Percentiles rank a stretch among this genome's conserved stretches.
Evolutionary conservation across 352 stramenopile genomes (phyloP).

Genomic region (Phytophthora palmivora): DNA sequence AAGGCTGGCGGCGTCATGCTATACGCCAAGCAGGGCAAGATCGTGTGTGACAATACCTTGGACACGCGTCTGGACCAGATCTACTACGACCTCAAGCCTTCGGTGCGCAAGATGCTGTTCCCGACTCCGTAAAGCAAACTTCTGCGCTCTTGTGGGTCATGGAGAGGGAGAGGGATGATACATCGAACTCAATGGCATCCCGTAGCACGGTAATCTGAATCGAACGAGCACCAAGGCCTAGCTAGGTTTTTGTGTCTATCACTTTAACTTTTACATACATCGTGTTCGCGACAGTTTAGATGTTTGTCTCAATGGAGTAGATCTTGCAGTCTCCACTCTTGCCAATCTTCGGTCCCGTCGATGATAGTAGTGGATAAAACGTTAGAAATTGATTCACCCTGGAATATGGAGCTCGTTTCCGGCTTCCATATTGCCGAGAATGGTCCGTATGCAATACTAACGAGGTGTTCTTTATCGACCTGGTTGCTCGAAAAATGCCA

Average conservation of each 20-base stretch:
- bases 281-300: conserved; percentile 9
- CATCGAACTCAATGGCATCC: conserved; percentile 13
- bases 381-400: not conserved
- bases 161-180: conserved; percentile 7
- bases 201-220: conserved; percentile 4
- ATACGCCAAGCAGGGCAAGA: conserved; percentile 93
- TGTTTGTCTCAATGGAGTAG: conserved; percentile 19
- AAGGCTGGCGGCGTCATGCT: conserved; percentile 88
- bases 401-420: conserved; percentile 54
- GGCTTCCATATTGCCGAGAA: conserved; percentile 51
- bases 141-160: not conserved
- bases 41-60: conserved; percentile 99
- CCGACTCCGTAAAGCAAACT: conserved; percentile 45
- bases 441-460: conserved; percentile 58
- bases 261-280: conserved; percentile 23
- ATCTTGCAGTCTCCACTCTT: conserved; percentile 30
- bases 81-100: conserved; percentile 87
- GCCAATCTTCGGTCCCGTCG: conserved; percentile 13
- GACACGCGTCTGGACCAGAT: conserved; percentile 87
- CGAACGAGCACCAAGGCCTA: conserved; percentile 24
- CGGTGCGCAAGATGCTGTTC: conserved; percentile 83
- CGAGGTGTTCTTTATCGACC: conserved; percentile 45
- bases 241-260: conserved; percentile 26
- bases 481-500: conserved; percentile 56
- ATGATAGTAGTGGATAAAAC: not conserved